Percentiles rank a stretch among this genome's conserved stretches.
Conservation (phyloP, 2,329 filamentous ascomycete species). For the Scytalidium sp. region DNA sequence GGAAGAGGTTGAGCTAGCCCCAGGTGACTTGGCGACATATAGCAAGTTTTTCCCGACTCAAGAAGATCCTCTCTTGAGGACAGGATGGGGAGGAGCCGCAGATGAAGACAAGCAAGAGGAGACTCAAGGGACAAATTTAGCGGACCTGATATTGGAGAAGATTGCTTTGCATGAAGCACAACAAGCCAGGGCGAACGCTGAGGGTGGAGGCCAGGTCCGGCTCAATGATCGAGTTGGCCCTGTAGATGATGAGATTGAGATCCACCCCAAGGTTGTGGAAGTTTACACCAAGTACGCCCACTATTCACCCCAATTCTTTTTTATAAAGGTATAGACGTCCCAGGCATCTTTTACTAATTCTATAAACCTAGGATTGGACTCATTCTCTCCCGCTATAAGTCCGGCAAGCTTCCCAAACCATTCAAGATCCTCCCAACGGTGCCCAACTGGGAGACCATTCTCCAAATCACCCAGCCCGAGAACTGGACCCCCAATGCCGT, state of each 20-base stretch:
- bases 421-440: slow-evolving; percentile 96
- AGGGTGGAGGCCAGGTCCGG: slow-evolving; percentile 22
- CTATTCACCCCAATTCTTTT: not conserved
- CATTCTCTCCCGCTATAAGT: slow-evolving; percentile 89
- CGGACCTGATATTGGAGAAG: slow-evolving; percentile 89
- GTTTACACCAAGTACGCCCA: slow-evolving; percentile 77
- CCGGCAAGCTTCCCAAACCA: slow-evolving; percentile 92
- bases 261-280: slow-evolving; percentile 89
- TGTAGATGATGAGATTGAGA: slow-evolving; percentile 75
- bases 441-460: slow-evolving; percentile 86
- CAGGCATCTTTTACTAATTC: slow-evolving; percentile 6
- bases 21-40: slow-evolving; percentile 85
- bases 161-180: slow-evolving; percentile 87
- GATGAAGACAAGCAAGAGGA: slow-evolving; percentile 38
- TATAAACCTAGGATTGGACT: slow-evolving; percentile 64
- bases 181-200: slow-evolving; percentile 38
- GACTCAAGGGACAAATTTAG: slow-evolving; percentile 70
- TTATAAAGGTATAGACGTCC: not conserved
- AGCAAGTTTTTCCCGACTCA: slow-evolving; percentile 80
- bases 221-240: slow-evolving; percentile 29
- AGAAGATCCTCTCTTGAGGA: slow-evolving; percentile 39
- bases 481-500: slow-evolving; percentile 72
- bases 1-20: slow-evolving; percentile 78
- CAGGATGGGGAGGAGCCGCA: slow-evolving; percentile 29
- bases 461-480: slow-evolving; percentile 81